phyloP scores from a whole-genome alignment of 2,329 filamentous ascomycete species.

The Westerdykella aurantiaca region DNA sequence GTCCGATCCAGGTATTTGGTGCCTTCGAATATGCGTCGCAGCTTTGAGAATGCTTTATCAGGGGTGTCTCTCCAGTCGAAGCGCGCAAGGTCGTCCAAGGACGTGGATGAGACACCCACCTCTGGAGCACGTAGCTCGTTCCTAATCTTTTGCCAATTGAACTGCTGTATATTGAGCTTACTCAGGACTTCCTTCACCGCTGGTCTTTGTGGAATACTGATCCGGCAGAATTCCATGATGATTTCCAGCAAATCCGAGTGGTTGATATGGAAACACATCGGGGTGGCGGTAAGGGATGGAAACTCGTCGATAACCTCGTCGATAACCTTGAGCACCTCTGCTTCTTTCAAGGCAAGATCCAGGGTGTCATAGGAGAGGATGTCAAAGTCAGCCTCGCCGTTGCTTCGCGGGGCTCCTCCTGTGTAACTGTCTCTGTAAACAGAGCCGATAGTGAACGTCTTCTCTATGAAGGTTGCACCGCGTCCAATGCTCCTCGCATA shows the following conservation, averaged over 20 bases:
- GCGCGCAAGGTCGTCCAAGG: constrained; percentile 78
- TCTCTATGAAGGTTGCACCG: constrained; percentile 58
- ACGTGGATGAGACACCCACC: constrained; percentile 80
- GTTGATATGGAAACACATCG: constrained; percentile 85
- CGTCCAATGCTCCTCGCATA: constrained; percentile 80
- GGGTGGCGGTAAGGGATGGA: constrained; percentile 62
- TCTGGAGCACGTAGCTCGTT: constrained; percentile 74
- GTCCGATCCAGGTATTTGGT: constrained; percentile 49
- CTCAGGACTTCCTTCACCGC: constrained; percentile 77
- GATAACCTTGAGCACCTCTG: constrained; percentile 86
- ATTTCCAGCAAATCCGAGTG: constrained; percentile 80
- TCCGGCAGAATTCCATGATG: constrained; percentile 85
- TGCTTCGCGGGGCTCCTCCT: constrained; percentile 74
- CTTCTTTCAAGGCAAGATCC: constrained; percentile 83
- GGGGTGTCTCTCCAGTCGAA: constrained; percentile 84
- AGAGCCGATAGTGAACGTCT: constrained; percentile 79
- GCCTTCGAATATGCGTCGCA: constrained; percentile 50
- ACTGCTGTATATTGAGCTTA: constrained; percentile 75
- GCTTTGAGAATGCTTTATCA: constrained; percentile 65
- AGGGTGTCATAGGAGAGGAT: constrained; percentile 78
- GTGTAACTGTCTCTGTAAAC: constrained; percentile 76
- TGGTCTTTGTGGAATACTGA: constrained; percentile 62
- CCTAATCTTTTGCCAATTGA: constrained; percentile 77
- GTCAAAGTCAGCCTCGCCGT: constrained; percentile 92
- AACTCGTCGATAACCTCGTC: constrained; percentile 84